phyloP scores from a whole-genome alignment of 306 rosid species.

The Acmispon strigosus region DNA sequence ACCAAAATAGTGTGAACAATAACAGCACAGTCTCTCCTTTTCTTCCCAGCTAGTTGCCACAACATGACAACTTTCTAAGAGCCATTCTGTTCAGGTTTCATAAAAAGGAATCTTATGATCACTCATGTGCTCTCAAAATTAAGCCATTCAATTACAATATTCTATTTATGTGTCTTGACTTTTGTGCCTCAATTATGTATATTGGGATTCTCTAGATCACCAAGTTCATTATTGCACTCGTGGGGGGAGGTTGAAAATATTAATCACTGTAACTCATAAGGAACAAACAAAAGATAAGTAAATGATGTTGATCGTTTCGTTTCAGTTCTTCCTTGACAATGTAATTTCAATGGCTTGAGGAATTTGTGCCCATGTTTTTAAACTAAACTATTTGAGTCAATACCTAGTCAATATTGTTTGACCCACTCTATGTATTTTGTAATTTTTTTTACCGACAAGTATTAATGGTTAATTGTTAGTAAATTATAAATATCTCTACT shows the following conservation, averaged over 20 bases:
- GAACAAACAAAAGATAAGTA: neutral
- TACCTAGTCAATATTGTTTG: no score
- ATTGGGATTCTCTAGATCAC: slow-evolving; percentile 14
- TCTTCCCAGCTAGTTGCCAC: slow-evolving; percentile 20
- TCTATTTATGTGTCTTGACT: slow-evolving; percentile 25
- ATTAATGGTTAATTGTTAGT: no score
- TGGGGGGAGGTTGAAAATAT: slow-evolving; percentile 23
- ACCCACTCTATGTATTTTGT: no score
- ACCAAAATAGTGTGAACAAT: neutral
- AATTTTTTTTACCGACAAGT: no score
- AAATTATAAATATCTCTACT: no score
- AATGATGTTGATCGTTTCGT: no score
- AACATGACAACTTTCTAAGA: slow-evolving; percentile 32
- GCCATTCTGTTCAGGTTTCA: slow-evolving; percentile 22
- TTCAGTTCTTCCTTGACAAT: no score
- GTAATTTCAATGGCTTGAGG: no score
- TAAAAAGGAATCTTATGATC: slow-evolving; percentile 28
- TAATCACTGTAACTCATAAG: slow-evolving; percentile 10
- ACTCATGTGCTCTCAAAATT: slow-evolving; percentile 15
- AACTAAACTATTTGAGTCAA: no score
- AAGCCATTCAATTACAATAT: slow-evolving; percentile 23
- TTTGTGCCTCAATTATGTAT: neutral
- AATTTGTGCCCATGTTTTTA: no score
- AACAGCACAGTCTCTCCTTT: neutral
- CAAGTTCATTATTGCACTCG: slow-evolving; percentile 22